Evolutionary conservation across 2,329 filamentous ascomycete genomes (phyloP).

Genomic region (Trichoderma asperellum): DNA sequence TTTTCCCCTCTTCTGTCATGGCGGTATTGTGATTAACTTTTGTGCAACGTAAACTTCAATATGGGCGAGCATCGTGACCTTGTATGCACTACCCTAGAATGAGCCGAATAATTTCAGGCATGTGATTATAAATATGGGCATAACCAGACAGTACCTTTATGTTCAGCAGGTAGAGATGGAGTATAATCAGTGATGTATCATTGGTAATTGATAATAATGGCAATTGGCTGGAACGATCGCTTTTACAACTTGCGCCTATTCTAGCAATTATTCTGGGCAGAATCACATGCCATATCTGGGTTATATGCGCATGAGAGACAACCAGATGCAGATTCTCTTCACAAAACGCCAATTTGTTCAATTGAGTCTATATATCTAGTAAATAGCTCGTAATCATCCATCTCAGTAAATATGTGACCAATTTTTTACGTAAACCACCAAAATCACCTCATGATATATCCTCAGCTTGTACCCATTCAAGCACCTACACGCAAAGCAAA

Average conservation of each 20-base stretch:
- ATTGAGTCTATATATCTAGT: background rate
- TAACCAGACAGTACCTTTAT: background rate
- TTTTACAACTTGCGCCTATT: background rate
- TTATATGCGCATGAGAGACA: background rate
- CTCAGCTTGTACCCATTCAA: background rate
- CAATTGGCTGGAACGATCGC: background rate
- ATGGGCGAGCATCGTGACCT: background rate
- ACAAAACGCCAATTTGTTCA: background rate
- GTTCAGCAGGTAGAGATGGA: background rate
- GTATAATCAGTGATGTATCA: background rate
- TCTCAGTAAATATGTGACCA: too few relatives aligned
- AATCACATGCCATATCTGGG: background rate
- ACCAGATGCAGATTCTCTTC: background rate
- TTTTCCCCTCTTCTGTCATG: background rate
- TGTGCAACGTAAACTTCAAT: background rate
- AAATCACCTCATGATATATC: background rate
- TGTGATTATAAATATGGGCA: background rate
- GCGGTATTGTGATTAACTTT: background rate
- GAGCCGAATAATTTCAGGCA: background rate
- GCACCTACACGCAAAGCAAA: constrained; percentile 1
- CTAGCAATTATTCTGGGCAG: background rate
- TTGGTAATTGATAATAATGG: background rate
- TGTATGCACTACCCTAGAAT: constrained; percentile 7
- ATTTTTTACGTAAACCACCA: too few relatives aligned
- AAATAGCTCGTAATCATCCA: background rate